phyloP scores from a whole-genome alignment of 441 rosid genomes.

The Kokia cookei region DNA sequence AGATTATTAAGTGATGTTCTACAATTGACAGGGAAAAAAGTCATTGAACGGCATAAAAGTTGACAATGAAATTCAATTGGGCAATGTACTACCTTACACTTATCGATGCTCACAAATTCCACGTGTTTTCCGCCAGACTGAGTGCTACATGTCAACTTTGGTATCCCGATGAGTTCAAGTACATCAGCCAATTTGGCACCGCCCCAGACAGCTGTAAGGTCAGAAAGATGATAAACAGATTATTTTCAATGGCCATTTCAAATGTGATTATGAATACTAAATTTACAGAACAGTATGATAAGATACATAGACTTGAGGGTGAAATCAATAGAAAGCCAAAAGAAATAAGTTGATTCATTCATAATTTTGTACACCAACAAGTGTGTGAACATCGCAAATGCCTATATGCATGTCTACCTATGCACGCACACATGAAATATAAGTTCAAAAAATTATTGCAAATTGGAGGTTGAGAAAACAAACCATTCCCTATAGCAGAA shows the following conservation, averaged over 20 bases:
- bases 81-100: constrained; percentile 62
- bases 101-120: constrained; percentile 92
- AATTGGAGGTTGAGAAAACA: constrained; percentile 7
- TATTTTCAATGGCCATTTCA: not conserved
- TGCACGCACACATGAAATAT: not conserved
- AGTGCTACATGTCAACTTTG: constrained; percentile 51
- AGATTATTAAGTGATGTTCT: not conserved
- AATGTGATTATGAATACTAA: not conserved
- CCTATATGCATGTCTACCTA: not conserved
- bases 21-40: not conserved
- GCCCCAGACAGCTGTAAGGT: constrained; percentile 73
- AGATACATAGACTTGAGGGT: not conserved
- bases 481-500: constrained; percentile 94
- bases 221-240: too few species aligned
- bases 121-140: constrained; percentile 77
- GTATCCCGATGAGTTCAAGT: constrained; percentile 78
- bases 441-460: not conserved
- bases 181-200: constrained; percentile 87
- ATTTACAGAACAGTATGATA: not conserved
- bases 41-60: constrained; percentile 1
- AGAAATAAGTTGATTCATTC: not conserved
- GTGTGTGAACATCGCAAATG: not conserved
- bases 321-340: not conserved
- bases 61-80: not conserved
- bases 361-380: not conserved